These are phyloP conservation scores for Protomyces inundatus DNA, from an alignment of 1,139 yeast genomes.

Conservation along the genomic window DNA sequence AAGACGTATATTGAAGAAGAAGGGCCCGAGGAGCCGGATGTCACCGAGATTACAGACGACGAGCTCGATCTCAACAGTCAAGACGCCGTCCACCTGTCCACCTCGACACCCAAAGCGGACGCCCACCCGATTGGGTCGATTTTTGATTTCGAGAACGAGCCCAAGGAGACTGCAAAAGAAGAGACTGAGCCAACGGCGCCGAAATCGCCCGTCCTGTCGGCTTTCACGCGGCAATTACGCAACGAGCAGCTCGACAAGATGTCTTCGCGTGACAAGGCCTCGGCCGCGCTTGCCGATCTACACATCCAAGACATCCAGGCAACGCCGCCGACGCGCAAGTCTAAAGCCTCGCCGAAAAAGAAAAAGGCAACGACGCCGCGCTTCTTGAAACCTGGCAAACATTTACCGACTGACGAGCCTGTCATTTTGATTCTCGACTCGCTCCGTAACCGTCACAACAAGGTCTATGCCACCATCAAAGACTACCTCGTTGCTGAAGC, in stretches of 20 bases:
- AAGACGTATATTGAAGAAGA: background rate
- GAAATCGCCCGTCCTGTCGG: background rate
- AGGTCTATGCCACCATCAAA: conserved; percentile 53
- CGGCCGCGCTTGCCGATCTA: background rate
- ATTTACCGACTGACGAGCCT: conserved; percentile 36
- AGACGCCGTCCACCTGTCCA: background rate
- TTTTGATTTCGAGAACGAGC: background rate
- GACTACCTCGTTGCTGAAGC: conserved; percentile 67
- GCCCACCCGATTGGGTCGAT: background rate
- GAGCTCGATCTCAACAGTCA: background rate
- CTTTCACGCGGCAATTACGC: background rate
- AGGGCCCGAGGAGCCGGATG: background rate
- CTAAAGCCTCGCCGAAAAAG: background rate
- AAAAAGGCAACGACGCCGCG: background rate
- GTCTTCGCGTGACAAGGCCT: background rate
- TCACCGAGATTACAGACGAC: conserved; percentile 4
- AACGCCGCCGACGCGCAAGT: background rate
- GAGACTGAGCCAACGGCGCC: background rate
- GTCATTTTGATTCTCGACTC: conserved; percentile 76
- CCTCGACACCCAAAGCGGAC: background rate
- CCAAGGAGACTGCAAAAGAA: background rate
- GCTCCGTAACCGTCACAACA: conserved; percentile 53
- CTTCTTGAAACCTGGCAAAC: conserved; percentile 15
- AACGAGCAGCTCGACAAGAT: background rate
- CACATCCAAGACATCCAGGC: background rate